phyloP scores from a whole-genome alignment of 2,329 filamentous ascomycete genomes.

The Tympanopsis confertula region DNA sequence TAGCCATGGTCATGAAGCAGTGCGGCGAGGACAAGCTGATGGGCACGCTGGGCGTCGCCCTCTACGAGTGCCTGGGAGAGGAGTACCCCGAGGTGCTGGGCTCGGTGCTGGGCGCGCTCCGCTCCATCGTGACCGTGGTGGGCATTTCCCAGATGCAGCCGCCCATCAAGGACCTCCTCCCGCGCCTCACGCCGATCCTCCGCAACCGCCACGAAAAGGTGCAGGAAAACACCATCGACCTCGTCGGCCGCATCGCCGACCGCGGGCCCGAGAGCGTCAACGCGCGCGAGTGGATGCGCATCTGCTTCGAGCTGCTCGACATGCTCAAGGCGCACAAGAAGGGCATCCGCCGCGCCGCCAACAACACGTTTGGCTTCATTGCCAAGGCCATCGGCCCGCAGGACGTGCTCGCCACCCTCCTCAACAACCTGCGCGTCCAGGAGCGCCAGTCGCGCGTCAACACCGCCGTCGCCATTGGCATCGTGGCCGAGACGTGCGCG shows the following conservation, averaged over 20 bases:
- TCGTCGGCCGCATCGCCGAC: slow-evolving; percentile 95
- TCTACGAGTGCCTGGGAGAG: slow-evolving; percentile 97
- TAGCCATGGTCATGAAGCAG: slow-evolving; percentile 98
- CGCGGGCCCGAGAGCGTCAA: slow-evolving; percentile 93
- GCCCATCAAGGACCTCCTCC: slow-evolving; percentile 89
- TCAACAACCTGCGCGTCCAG: slow-evolving; percentile 94
- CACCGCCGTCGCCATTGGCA: slow-evolving; percentile 95
- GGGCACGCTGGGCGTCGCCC: slow-evolving; percentile 84
- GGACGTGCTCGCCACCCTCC: slow-evolving; percentile 85
- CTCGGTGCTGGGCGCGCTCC: slow-evolving; percentile 86
- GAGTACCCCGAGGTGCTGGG: slow-evolving; percentile 97
- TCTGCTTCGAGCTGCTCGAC: slow-evolving; percentile 95
- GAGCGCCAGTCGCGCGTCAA: slow-evolving; percentile 97
- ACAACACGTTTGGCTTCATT: slow-evolving; percentile 99
- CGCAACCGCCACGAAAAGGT: slow-evolving; percentile 98
- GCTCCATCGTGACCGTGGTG: slow-evolving; percentile 93
- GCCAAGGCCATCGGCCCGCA: slow-evolving; percentile 97
- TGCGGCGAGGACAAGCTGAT: slow-evolving; percentile 92
- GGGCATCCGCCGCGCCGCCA: slow-evolving; percentile 91
- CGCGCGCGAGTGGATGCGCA: slow-evolving; percentile 98
- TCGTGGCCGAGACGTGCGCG: slow-evolving; percentile 94
- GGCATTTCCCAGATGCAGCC: slow-evolving; percentile 98
- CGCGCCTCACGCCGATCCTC: slow-evolving; percentile 90
- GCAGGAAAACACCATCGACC: slow-evolving; percentile 96
- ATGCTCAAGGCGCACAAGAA: slow-evolving; percentile 99